These are phyloP conservation scores for Penicillium sp. DNA, from an alignment of 2,329 filamentous ascomycete genomes.

Conservation along the genomic window DNA sequence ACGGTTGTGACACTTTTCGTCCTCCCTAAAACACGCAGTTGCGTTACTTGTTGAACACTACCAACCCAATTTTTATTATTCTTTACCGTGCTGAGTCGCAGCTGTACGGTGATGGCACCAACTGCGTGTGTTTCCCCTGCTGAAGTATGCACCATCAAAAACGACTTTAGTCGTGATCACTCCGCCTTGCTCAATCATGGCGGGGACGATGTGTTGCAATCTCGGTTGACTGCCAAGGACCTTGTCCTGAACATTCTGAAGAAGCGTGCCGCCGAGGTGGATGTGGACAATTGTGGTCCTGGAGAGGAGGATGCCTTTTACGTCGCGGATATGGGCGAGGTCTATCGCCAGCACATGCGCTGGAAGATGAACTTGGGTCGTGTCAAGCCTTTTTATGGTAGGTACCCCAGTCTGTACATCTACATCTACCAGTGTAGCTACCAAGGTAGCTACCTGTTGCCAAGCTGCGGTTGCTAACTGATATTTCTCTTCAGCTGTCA, in stretches of 20 bases:
- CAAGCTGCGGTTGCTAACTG: background rate
- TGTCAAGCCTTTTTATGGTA: conserved; percentile 95
- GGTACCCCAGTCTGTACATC: too few species aligned
- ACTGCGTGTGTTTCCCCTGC: conserved; percentile 61
- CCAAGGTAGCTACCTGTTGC: too few species aligned
- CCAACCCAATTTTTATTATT: conserved; percentile 15
- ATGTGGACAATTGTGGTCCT: conserved; percentile 84
- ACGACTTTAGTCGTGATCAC: conserved; percentile 34
- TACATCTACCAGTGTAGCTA: too few species aligned
- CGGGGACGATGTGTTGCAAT: conserved; percentile 47
- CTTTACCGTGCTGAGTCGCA: conserved; percentile 33
- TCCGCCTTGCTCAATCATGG: conserved; percentile 47
- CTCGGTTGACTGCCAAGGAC: conserved; percentile 66
- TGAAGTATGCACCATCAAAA: conserved; percentile 47
- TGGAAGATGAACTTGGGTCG: conserved; percentile 95
- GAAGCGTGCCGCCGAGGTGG: conserved; percentile 79
- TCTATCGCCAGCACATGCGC: conserved; percentile 97
- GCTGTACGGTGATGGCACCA: conserved; percentile 71
- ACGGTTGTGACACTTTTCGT: conserved; percentile 90
- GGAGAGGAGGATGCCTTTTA: conserved; percentile 98
- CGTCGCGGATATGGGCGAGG: conserved; percentile 95
- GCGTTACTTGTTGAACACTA: conserved; percentile 25
- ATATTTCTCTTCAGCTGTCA: conserved; percentile 72
- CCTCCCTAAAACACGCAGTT: conserved; percentile 77
- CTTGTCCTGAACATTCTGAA: conserved; percentile 87